Percentiles rank a stretch among this genome's conserved stretches.
Conservation (phyloP, 2,329 filamentous ascomycete species). For the Fusarium sp. region DNA sequence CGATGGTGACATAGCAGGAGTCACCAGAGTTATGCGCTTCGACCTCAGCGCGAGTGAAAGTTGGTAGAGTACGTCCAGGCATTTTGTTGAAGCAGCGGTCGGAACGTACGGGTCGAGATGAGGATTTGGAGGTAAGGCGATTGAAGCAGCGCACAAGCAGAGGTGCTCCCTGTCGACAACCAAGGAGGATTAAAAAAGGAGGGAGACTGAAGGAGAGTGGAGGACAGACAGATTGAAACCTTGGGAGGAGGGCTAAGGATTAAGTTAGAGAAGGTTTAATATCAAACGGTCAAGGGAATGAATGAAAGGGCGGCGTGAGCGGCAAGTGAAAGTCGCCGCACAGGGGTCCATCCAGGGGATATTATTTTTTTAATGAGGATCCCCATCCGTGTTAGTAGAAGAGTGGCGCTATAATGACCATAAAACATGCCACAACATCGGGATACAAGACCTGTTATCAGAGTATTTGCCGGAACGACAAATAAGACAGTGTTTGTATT, state of each 20-base stretch:
- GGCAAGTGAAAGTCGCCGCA: conserved; percentile 21
- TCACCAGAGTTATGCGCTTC: conserved; percentile 79
- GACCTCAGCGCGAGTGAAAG: conserved; percentile 83
- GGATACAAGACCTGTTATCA: conserved; percentile 10
- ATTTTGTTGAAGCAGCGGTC: conserved; percentile 57
- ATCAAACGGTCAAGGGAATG: conserved; percentile 15
- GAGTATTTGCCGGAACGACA: conserved; percentile 27
- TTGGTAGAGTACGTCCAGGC: conserved; percentile 84
- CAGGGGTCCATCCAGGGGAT: conserved; percentile 41
- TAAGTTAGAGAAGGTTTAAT: conserved; percentile 16
- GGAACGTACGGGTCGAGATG: conserved; percentile 12
- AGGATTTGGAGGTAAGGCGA: conserved; percentile 6
- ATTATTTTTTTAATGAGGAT: conserved; percentile 47
- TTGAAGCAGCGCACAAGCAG: conserved; percentile 14
- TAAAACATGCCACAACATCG: conserved; percentile 41
- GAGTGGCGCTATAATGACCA: conserved; percentile 44
- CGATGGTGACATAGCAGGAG: conserved; percentile 94
- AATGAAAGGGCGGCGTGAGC: conserved; percentile 31
- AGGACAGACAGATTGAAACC: conserved; percentile 4
- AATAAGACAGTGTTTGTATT: conserved; percentile 17
- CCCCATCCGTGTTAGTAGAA: conserved; percentile 40
- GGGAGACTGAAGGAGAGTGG: conserved; percentile 4
- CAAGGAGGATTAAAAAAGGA: neutral
- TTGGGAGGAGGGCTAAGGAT: conserved; percentile 11
- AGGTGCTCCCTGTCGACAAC: conserved; percentile 16